phyloP scores from a whole-genome alignment of 306 rosid species.

The Cercis canadensis region DNA sequence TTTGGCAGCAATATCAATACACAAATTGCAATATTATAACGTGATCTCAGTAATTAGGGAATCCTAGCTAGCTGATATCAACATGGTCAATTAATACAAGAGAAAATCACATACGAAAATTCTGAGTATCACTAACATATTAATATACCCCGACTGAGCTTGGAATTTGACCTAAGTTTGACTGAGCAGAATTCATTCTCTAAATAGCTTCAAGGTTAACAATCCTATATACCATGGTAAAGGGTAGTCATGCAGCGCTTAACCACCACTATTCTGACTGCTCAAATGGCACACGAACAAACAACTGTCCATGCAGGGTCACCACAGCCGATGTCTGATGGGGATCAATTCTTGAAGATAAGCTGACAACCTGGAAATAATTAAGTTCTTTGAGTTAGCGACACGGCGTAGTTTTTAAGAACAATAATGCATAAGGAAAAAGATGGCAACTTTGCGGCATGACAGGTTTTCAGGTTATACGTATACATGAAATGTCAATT shows the following conservation, averaged over 20 bases:
- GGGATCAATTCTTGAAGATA: conserved; percentile 94
- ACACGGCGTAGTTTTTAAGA: background rate
- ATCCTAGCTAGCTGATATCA: conserved; percentile 44
- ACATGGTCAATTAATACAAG: conserved; percentile 31
- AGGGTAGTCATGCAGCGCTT: conserved; percentile 15
- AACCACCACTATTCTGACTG: conserved; percentile 57
- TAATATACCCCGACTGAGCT: conserved; percentile 37
- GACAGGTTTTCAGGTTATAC: background rate
- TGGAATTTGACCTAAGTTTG: conserved; percentile 24
- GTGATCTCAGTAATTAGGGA: conserved; percentile 30
- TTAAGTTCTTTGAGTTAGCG: conserved; percentile 6
- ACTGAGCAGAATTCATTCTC: conserved; percentile 12
- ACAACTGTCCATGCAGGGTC: conserved; percentile 94
- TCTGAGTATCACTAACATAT: conserved; percentile 15
- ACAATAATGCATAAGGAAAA: background rate
- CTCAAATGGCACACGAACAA: conserved; percentile 94
- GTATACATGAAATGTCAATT: background rate
- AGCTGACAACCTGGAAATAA: conserved; percentile 69
- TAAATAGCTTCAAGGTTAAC: conserved; percentile 32
- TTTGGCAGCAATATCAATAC: no score
- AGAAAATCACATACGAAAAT: conserved; percentile 18
- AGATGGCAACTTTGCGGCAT: background rate
- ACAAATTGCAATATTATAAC: background rate
- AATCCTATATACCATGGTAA: conserved; percentile 18
- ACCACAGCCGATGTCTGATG: conserved; percentile 98